Evolutionary conservation across 2,329 filamentous ascomycete species (phyloP).

Genomic region (Aspergillus tanneri): DNA sequence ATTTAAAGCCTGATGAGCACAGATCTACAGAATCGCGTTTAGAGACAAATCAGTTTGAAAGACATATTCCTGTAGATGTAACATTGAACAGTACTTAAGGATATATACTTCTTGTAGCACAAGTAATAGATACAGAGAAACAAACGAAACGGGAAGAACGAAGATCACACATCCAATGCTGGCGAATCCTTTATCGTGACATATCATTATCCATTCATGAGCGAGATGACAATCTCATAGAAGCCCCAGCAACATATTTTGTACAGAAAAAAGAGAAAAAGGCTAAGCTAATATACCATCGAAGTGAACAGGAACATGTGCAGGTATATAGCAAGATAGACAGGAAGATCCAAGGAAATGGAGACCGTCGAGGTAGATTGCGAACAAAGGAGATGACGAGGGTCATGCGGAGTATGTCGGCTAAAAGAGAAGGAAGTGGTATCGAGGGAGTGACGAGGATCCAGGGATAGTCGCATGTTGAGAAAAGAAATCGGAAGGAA

Average conservation of each 20-base stretch:
- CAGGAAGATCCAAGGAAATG: constrained; percentile 7
- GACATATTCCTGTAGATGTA: not conserved
- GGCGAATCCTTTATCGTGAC: constrained; percentile 18
- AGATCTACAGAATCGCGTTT: too few relatives aligned
- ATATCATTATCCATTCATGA: constrained; percentile 22
- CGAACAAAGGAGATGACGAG: constrained; percentile 15
- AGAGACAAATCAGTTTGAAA: too few relatives aligned
- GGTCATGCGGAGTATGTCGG: constrained; percentile 3
- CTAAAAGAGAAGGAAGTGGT: not conserved
- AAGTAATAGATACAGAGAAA: constrained; percentile 14
- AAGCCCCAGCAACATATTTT: constrained; percentile 2
- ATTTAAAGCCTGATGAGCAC: too few relatives aligned
- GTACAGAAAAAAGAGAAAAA: not conserved
- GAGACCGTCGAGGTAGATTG: constrained; percentile 9
- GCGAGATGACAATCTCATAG: constrained; percentile 4
- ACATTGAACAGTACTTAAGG: constrained; percentile 4
- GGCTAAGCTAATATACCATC: too few relatives aligned
- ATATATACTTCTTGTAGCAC: constrained; percentile 12
- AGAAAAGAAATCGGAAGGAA: not conserved
- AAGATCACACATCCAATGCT: not conserved
- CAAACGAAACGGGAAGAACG: constrained; percentile 6
- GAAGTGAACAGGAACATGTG: too few relatives aligned
- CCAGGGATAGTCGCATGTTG: not conserved
- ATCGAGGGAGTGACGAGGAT: not conserved
- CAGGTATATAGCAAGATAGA: constrained; percentile 6